phyloP scores from a whole-genome alignment of 2,329 filamentous ascomycete species.

The Colletotrichum costaricense region DNA sequence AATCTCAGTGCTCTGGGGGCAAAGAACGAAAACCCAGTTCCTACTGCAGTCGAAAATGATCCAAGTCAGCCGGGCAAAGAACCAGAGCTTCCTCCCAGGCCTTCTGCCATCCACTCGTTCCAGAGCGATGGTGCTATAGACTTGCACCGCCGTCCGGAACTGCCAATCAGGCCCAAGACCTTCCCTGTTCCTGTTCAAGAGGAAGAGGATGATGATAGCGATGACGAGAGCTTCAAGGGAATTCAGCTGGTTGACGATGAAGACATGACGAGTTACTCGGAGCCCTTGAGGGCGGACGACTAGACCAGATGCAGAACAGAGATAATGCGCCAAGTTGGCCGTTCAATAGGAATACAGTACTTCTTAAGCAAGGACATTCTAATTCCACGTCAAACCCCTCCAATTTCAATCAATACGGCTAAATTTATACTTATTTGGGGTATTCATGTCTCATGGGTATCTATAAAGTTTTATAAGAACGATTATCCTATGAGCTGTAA shows the following conservation, averaged over 20 bases:
- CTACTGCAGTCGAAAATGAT: neutral
- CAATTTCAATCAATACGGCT: neutral
- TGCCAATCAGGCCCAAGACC: slow-evolving; percentile 22
- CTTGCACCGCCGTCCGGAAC: slow-evolving; percentile 11
- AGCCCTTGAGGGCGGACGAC: slow-evolving; percentile 17
- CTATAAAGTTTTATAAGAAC: neutral
- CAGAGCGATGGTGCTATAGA: slow-evolving; percentile 26
- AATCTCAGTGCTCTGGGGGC: slow-evolving; percentile 3
- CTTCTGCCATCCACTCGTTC: slow-evolving; percentile 14
- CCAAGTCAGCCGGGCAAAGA: neutral
- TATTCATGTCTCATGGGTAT: neutral
- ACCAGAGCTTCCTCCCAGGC: neutral
- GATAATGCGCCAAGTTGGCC: neutral
- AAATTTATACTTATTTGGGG: neutral
- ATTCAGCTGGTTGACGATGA: slow-evolving; percentile 54
- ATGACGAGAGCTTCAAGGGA: slow-evolving; percentile 49
- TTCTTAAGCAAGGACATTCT: neutral
- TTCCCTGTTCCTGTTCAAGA: slow-evolving; percentile 10
- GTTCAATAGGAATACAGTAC: neutral
- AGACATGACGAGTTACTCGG: slow-evolving; percentile 30
- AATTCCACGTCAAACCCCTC: neutral
- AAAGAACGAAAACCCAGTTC: neutral
- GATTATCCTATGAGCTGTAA: neutral
- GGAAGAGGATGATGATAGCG: slow-evolving; percentile 31
- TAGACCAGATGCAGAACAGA: neutral